These are phyloP conservation scores for Trichoderma parareesei DNA, from an alignment of 495 filamentous ascomycete species.

Conservation along the genomic window DNA sequence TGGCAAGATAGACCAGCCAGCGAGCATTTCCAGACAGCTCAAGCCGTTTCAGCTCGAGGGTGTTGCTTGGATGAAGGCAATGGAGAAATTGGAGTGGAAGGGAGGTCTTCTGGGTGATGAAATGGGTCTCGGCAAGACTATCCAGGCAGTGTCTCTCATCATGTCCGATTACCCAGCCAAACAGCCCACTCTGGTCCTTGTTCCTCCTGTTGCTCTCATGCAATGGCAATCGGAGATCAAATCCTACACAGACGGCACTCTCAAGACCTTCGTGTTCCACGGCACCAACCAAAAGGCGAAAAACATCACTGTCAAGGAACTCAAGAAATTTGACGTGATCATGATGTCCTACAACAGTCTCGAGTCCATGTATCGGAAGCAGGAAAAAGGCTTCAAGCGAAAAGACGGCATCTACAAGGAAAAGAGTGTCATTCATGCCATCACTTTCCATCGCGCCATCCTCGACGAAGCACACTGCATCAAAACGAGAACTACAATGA, in stretches of 20 bases:
- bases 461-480: conserved; percentile 96
- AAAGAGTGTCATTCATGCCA: conserved; percentile 78
- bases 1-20: conserved; percentile 64
- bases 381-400: conserved; percentile 83
- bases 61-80: conserved; percentile 83
- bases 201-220: conserved; percentile 92
- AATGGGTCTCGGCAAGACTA: conserved; percentile 98
- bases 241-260: conserved; percentile 79
- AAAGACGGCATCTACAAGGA: conserved; percentile 62
- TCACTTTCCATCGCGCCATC: conserved; percentile 83
- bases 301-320: conserved; percentile 57
- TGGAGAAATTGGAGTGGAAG: conserved; percentile 76
- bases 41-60: conserved; percentile 93
- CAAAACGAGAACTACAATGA: conserved; percentile 80
- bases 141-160: conserved; percentile 90
- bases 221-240: conserved; percentile 94
- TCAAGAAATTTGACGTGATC: conserved; percentile 81
- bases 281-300: conserved; percentile 79
- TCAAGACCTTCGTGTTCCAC: conserved; percentile 85
- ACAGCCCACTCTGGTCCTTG: conserved; percentile 75
- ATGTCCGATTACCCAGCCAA: conserved; percentile 92
- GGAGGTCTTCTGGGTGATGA: conserved; percentile 91
- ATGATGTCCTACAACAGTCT: conserved; percentile 94
- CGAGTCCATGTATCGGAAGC: conserved; percentile 84
- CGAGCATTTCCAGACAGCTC: conserved; percentile 66